phyloP scores from a whole-genome alignment of 169 alveolate genomes.

The Cryptosporidium parvum region DNA sequence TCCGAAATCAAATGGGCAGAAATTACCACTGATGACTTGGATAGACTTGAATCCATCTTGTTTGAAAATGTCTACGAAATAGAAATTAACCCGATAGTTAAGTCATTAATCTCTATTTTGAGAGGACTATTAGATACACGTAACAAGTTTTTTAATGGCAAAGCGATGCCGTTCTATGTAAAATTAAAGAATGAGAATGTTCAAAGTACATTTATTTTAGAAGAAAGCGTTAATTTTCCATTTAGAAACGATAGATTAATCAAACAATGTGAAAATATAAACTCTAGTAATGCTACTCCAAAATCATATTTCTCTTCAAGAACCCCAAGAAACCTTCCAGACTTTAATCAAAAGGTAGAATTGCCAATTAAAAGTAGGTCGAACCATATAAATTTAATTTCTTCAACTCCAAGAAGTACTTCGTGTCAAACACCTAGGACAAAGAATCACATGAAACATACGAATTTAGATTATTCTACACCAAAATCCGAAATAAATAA shows the following conservation, averaged over 20 bases:
- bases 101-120: constrained; percentile 36
- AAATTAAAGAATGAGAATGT: constrained; percentile 1
- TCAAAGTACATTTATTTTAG: not conserved
- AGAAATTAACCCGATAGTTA: constrained; percentile 38
- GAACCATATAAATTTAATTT: not conserved
- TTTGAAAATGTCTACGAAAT: not conserved
- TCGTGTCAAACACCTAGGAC: constrained; percentile 34
- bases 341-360: constrained; percentile 18
- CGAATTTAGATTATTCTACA: not conserved
- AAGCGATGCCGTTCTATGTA: constrained; percentile 62
- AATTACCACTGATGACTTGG: constrained; percentile 25
- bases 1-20: constrained; percentile 36
- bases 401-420: constrained; percentile 38
- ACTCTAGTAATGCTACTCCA: not conserved
- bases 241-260: not conserved
- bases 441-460: not conserved
- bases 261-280: constrained; percentile 3
- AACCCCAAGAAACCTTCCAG: constrained; percentile 32
- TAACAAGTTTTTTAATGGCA: constrained; percentile 36
- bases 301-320: not conserved
- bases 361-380: constrained; percentile 35
- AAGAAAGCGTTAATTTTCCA: constrained; percentile 10
- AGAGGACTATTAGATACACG: constrained; percentile 67
- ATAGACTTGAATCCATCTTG: constrained; percentile 26
- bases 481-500: constrained; percentile 4